Percentiles rank a stretch among this genome's conserved stretches.
These are phyloP conservation scores for Leishmania guyanensis DNA, from an alignment of 208 protist species.

Conservation along the genomic window DNA sequence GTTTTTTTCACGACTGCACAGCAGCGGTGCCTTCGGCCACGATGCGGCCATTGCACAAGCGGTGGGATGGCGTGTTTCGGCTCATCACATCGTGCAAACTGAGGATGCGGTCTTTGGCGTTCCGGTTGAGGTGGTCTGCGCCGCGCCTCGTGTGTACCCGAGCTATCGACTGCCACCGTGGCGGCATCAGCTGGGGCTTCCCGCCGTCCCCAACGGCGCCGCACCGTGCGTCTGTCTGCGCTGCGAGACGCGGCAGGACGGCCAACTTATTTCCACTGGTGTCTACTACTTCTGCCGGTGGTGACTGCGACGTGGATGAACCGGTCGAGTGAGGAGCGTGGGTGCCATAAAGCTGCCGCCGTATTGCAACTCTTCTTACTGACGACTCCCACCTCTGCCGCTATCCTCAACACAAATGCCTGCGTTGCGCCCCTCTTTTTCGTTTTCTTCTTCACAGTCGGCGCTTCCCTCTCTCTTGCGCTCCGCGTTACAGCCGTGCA, in stretches of 20 bases:
- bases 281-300: constrained; percentile 52
- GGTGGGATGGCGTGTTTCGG: constrained; percentile 38
- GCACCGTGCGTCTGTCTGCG: constrained; percentile 57
- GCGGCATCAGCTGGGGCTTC: constrained; percentile 68
- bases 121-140: constrained; percentile 63
- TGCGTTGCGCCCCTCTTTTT: neutral
- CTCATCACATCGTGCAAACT: constrained; percentile 55
- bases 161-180: constrained; percentile 75
- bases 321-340: neutral
- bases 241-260: constrained; percentile 71
- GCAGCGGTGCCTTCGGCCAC: constrained; percentile 1
- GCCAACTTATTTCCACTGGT: constrained; percentile 39
- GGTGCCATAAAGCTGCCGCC: neutral
- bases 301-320: neutral
- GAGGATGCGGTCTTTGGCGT: constrained; percentile 48
- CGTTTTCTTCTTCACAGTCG: neutral
- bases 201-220: constrained; percentile 15
- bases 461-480: neutral
- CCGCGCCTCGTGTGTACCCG: constrained; percentile 46
- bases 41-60: neutral
- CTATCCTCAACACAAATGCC: no score
- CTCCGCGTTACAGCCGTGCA: neutral
- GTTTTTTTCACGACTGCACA: constrained; percentile 42
- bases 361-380: neutral
- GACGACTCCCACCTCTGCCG: neutral